Evolutionary conservation across 768 basidiomycete genomes (phyloP), one percentile per base, ranked within the genome.

Genomic region (Rhizopogon sp.): DNA sequence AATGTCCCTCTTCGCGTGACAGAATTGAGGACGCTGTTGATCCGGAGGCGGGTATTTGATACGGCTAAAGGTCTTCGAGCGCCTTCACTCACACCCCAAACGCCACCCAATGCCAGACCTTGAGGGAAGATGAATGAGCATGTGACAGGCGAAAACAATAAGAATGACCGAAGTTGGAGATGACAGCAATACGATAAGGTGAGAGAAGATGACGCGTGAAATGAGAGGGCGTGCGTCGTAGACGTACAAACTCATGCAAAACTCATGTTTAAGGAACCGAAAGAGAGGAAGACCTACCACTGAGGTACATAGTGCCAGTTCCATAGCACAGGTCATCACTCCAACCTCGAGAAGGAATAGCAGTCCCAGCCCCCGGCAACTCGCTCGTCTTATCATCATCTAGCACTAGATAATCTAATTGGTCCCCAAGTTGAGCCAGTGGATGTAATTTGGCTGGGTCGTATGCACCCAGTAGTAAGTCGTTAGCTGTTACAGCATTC

Each of bases 291-390:
- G 58, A 86, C 92, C 69, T 69, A 98, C 96, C 96, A 72, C 90
- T 82, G 55, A 99, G 85, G 84, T 99, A 99, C 77, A 94, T 97
- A 62, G 95, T 95, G 60, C 97, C 97, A 65, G 95, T 98, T 67
- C 97, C 97, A 75, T 98, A 98, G 82, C 94, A 98, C 57, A 99
- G 76, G 77, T 99, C 97, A 77, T 99, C 97, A 75, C 93, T 91
- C 95, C 93, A 98, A 59, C 97, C 94, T 77, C 97, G 79, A 69
- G 88, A 90, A 63, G 95, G 94, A 60, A 99, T 83, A 56, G 95
- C 94, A 57, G 90, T 93, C 63, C 79, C 82, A 63, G 90, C 84
- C 50, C 97, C 97, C 67, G 93, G 93, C 58, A 97, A 76, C 53
- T 92, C 85, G 71, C 74, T 93, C 63, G 87, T 86, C 78, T 98